Evolutionary conservation across 805 yeast species (phyloP).

Genomic region (Suhomyces sp.): DNA sequence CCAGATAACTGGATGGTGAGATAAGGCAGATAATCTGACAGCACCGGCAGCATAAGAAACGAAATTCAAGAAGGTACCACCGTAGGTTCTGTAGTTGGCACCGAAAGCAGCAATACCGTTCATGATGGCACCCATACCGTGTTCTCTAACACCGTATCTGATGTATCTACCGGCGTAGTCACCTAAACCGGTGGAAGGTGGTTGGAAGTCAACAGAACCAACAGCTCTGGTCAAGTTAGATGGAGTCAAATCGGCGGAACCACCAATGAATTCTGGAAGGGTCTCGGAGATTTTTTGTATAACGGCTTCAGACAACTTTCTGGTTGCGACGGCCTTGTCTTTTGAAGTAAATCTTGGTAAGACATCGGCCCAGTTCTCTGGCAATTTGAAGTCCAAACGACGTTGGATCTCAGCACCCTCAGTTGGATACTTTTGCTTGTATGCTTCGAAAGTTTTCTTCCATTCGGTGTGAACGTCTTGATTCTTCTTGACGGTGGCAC

Average conservation of each 20-base stretch:
- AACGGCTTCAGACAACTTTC: conserved; percentile 88
- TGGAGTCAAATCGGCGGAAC: conserved; percentile 97
- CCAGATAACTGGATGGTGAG: conserved; percentile 82
- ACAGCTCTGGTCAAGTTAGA: conserved; percentile 91
- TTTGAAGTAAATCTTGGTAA: conserved; percentile 77
- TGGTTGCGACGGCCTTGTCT: conserved; percentile 86
- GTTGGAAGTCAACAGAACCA: conserved; percentile 89
- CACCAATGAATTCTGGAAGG: conserved; percentile 91
- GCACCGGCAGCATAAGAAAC: conserved; percentile 84
- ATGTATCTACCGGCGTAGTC: conserved; percentile 88
- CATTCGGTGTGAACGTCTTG: conserved; percentile 71
- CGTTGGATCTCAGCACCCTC: conserved; percentile 76
- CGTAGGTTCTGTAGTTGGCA: conserved; percentile 84
- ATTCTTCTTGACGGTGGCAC: conserved; percentile 58
- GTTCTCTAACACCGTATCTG: conserved; percentile 98
- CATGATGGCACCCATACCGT: conserved; percentile 98
- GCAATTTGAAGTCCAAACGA: conserved; percentile 75
- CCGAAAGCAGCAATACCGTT: conserved; percentile 94
- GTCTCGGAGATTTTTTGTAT: conserved; percentile 58
- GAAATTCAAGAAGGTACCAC: conserved; percentile 97
- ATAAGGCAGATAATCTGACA: conserved; percentile 77
- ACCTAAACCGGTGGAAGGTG: conserved; percentile 76
- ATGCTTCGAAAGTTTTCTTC: conserved; percentile 62
- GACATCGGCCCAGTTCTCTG: conserved; percentile 73
- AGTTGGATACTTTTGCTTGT: conserved; percentile 69